phyloP scores from a whole-genome alignment of 1,284 basidiomycete genomes.

The Golubevia sp. region DNA sequence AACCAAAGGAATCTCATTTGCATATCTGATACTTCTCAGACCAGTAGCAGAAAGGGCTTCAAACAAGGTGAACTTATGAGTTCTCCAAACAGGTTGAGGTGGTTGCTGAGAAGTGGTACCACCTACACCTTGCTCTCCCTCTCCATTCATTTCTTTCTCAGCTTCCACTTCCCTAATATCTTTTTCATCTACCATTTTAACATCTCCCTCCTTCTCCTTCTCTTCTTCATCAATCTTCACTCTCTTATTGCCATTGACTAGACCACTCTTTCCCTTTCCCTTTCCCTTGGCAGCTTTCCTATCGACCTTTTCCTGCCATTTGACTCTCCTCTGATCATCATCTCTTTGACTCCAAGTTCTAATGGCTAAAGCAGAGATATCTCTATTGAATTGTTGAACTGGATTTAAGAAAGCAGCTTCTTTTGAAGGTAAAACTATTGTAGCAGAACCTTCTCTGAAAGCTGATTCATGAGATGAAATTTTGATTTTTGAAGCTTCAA shows the following conservation, averaged over 20 bases:
- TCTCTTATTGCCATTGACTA: background rate
- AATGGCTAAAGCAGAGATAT: slow-evolving; percentile 87
- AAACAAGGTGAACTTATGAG: slow-evolving; percentile 78
- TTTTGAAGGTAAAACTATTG: slow-evolving; percentile 54
- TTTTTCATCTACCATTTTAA: slow-evolving; percentile 9
- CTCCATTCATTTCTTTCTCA: slow-evolving; percentile 1
- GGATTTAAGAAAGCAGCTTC: slow-evolving; percentile 83
- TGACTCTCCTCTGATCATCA: slow-evolving; percentile 71
- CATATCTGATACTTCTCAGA: slow-evolving; percentile 92
- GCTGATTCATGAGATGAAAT: slow-evolving; percentile 40
- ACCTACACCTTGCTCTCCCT: slow-evolving; percentile 5
- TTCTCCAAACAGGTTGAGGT: slow-evolving; percentile 64
- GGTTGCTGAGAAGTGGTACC: background rate
- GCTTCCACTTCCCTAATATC: slow-evolving; percentile 7
- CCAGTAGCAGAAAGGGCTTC: slow-evolving; percentile 96
- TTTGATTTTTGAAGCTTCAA: slow-evolving; percentile 38
- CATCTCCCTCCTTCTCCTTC: slow-evolving; percentile 56
- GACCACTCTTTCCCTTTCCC: background rate
- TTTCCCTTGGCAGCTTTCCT: no score
- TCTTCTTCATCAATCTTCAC: slow-evolving; percentile 12
- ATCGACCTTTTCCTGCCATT: slow-evolving; percentile 64
- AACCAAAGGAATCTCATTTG: slow-evolving; percentile 91
- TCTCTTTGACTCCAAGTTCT: slow-evolving; percentile 78
- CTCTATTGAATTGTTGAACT: slow-evolving; percentile 97
- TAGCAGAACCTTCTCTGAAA: slow-evolving; percentile 52